Conservation (phyloP, 768 basidiomycete species). For the Agaricus blazei region DNA sequence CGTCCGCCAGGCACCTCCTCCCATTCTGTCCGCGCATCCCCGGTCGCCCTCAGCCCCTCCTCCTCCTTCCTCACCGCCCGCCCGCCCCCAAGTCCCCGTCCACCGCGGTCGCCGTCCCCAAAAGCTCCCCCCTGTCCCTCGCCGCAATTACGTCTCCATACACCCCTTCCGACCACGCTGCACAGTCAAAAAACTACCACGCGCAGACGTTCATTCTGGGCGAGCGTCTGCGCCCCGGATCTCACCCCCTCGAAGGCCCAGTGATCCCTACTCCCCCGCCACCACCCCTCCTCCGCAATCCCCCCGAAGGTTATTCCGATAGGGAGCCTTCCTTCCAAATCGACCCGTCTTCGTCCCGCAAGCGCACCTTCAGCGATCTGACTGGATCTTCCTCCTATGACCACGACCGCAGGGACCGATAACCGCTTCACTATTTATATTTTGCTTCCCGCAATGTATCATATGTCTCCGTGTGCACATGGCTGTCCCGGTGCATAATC, state of each 20-base stretch:
- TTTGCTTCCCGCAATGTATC: slow-evolving; percentile 12
- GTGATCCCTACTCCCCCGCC: slow-evolving; percentile 23
- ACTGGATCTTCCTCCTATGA: slow-evolving; percentile 9
- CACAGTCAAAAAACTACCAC: slow-evolving; percentile 66
- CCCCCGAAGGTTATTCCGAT: slow-evolving; percentile 24
- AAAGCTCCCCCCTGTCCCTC: slow-evolving; percentile 31
- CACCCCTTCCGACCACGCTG: slow-evolving; percentile 19
- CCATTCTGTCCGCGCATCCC: slow-evolving; percentile 18
- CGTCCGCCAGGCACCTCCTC: slow-evolving; percentile 12
- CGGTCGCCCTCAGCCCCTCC: slow-evolving; percentile 7
- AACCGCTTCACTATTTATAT: neutral
- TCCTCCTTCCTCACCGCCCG: slow-evolving; percentile 17
- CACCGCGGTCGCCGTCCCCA: slow-evolving; percentile 16
- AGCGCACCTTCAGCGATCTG: slow-evolving; percentile 16
- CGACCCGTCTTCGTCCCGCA: slow-evolving; percentile 25
- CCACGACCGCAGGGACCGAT: neutral
- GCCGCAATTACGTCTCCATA: slow-evolving; percentile 38
- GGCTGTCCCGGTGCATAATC: slow-evolving; percentile 4
- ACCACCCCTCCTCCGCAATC: neutral
- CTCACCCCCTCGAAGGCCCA: slow-evolving; percentile 33
- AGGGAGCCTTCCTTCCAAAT: slow-evolving; percentile 21
- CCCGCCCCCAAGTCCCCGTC: slow-evolving; percentile 17
- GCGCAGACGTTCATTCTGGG: slow-evolving; percentile 78
- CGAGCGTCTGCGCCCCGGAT: slow-evolving; percentile 69
- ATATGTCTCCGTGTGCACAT: slow-evolving; percentile 13